These are phyloP conservation scores for Forsythia suspensa DNA, from an alignment of 257 asterid species.

Conservation along the genomic window DNA sequence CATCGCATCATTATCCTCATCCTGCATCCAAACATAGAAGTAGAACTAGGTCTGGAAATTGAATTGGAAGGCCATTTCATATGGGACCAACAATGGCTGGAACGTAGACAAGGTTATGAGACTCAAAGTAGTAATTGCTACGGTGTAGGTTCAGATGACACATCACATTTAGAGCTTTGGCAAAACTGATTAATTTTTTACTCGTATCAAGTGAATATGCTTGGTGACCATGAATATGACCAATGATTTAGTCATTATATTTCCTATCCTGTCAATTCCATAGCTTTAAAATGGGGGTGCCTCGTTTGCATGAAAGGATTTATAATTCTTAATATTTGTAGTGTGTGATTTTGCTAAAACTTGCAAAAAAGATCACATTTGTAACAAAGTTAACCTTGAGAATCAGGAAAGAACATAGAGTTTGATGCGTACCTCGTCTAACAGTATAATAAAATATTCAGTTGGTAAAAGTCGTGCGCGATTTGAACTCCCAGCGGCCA, in stretches of 20 bases:
- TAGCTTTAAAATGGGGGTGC: not conserved
- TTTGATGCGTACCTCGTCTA: slow-evolving; percentile 70
- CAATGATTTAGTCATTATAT: slow-evolving; percentile 12
- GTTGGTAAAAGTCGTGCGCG: slow-evolving; percentile 84
- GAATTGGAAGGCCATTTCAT: not conserved
- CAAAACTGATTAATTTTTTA: slow-evolving; percentile 2
- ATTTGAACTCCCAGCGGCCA: slow-evolving; percentile 49
- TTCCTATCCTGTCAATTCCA: not conserved
- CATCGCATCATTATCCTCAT: slow-evolving; percentile 91
- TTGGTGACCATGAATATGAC: not conserved
- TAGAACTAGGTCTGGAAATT: not conserved
- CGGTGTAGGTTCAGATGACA: slow-evolving; percentile 1
- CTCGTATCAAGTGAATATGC: slow-evolving; percentile 10
- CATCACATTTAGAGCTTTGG: not conserved
- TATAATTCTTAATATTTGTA: not conserved
- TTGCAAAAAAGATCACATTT: not conserved
- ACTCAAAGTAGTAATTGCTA: slow-evolving; percentile 6
- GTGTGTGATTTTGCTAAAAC: not conserved
- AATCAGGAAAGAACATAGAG: slow-evolving; percentile 6
- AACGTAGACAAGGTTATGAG: not conserved
- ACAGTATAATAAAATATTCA: slow-evolving; percentile 72
- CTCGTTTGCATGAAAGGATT: not conserved
- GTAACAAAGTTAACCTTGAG: slow-evolving; percentile 8
- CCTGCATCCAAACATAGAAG: slow-evolving; percentile 43
- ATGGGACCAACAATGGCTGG: slow-evolving; percentile 4